Conservation (phyloP, 768 basidiomycete genomes). For the Termitomyces sp. region DNA sequence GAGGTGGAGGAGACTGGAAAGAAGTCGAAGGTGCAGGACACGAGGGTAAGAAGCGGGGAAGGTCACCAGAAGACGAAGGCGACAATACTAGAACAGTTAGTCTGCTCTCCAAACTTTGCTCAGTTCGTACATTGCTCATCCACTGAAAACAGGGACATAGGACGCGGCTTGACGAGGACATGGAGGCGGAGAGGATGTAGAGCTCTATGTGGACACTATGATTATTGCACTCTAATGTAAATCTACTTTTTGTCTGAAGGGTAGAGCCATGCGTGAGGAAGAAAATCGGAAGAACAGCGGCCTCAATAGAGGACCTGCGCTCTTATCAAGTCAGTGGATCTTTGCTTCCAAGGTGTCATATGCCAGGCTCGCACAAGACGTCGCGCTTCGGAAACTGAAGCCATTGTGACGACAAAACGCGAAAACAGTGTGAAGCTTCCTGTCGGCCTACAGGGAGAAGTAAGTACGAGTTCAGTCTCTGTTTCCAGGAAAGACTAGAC, state of each 20-base stretch:
- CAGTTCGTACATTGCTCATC: not conserved
- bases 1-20: constrained; percentile 86
- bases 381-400: constrained; percentile 61
- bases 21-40: constrained; percentile 41
- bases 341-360: constrained; percentile 32
- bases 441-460: constrained; percentile 22
- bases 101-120: constrained; percentile 9
- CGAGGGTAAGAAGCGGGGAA: constrained; percentile 53
- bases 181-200: constrained; percentile 70
- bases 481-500: constrained; percentile 18
- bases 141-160: constrained; percentile 43
- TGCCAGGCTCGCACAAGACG: constrained; percentile 60
- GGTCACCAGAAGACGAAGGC: constrained; percentile 77
- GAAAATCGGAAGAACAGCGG: not conserved
- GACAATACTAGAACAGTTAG: constrained; percentile 53
- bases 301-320: constrained; percentile 19
- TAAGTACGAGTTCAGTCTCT: not conserved
- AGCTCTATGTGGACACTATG: constrained; percentile 15
- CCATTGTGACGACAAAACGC: constrained; percentile 50
- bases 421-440: constrained; percentile 38
- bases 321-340: constrained; percentile 5
- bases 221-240: constrained; percentile 18
- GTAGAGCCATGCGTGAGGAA: not conserved
- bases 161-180: constrained; percentile 57
- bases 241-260: constrained; percentile 2